A percentile compares a stretch with the other conserved stretches of the same genome.
Evolutionary conservation across 371 early-diverging fungal species (phyloP).

Genomic region (Funneliformis caledonium): DNA sequence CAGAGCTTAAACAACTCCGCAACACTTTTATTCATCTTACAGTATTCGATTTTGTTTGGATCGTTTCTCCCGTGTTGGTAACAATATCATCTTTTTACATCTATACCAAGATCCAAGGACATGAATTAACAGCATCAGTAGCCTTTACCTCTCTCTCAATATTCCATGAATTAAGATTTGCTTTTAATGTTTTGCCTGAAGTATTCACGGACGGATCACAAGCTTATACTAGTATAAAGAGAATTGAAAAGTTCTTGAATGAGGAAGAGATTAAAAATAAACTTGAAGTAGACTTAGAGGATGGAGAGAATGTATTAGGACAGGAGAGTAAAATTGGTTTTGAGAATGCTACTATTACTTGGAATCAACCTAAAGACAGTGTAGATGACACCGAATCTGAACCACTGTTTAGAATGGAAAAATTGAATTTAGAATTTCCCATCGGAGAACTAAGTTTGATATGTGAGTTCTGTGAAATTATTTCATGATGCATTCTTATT

Average conservation of each 20-base stretch:
- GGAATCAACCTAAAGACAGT: conserved; percentile 50
- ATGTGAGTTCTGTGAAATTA: background rate
- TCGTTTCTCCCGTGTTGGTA: conserved; percentile 60
- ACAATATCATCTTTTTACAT: conserved; percentile 60
- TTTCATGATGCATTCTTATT: background rate
- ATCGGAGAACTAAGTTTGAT: conserved; percentile 61
- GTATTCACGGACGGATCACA: conserved; percentile 55
- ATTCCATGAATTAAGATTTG: conserved; percentile 60
- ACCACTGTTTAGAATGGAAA: conserved; percentile 52
- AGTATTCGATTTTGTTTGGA: conserved; percentile 45
- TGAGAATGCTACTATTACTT: conserved; percentile 54
- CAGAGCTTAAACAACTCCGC: conserved; percentile 32
- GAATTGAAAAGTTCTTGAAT: conserved; percentile 61
- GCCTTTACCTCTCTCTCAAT: conserved; percentile 67
- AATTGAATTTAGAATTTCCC: conserved; percentile 62
- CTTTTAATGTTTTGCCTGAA: conserved; percentile 63
- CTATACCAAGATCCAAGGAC: conserved; percentile 59
- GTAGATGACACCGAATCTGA: conserved; percentile 39
- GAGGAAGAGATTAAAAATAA: conserved; percentile 60
- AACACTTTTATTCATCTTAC: conserved; percentile 12
- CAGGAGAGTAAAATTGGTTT: conserved; percentile 48
- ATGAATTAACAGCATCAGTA: conserved; percentile 60
- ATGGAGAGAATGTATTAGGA: conserved; percentile 25
- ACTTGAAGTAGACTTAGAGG: background rate
- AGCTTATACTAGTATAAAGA: conserved; percentile 57